Conservation (phyloP, 2,329 filamentous ascomycete species). For the Tolypocladium guangdongense region DNA sequence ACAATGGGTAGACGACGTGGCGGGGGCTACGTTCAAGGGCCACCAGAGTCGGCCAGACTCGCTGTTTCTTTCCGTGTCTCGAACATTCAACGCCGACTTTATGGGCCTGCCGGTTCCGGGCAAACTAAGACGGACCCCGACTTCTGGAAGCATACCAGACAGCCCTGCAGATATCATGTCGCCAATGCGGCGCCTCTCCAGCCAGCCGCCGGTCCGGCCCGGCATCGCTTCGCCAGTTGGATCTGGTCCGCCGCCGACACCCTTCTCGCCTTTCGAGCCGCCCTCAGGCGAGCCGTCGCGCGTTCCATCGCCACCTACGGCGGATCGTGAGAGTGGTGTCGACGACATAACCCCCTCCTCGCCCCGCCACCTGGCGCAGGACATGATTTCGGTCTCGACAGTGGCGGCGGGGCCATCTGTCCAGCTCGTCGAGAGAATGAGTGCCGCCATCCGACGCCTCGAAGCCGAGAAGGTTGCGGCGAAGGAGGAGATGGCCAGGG, state of each 20-base stretch:
- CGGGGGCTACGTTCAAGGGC: conserved; percentile 27
- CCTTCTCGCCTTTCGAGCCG: conserved; percentile 38
- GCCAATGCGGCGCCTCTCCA: conserved; percentile 36
- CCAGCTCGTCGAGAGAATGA: conserved; percentile 93
- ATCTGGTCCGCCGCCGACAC: conserved; percentile 24
- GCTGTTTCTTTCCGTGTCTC: conserved; percentile 37
- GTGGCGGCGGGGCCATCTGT: conserved; percentile 85
- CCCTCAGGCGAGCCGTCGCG: conserved; percentile 19
- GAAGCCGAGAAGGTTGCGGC: conserved; percentile 85
- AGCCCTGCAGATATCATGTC: conserved; percentile 26
- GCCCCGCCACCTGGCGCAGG: conserved; percentile 61
- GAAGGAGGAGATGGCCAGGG: conserved; percentile 72
- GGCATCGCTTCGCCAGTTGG: conserved; percentile 26
- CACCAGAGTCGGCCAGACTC: conserved; percentile 42
- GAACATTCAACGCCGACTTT: conserved; percentile 45
- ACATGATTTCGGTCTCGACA: conserved; percentile 82
- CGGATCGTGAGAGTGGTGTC: conserved; percentile 40
- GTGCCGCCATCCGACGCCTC: conserved; percentile 77
- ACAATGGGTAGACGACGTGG: conserved; percentile 42
- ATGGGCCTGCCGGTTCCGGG: conserved; percentile 32
- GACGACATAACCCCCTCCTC: conserved; percentile 39
- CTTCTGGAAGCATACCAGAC: conserved; percentile 38
- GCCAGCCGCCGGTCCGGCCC: conserved; percentile 32
- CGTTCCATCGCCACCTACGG: conserved; percentile 26
- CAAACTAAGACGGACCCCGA: conserved; percentile 21